A percentile compares a stretch with the other conserved stretches of the same genome.
These are phyloP conservation scores for Lizonia empirigonia DNA, from an alignment of 2,329 filamentous ascomycete genomes.

Conservation along the genomic window DNA sequence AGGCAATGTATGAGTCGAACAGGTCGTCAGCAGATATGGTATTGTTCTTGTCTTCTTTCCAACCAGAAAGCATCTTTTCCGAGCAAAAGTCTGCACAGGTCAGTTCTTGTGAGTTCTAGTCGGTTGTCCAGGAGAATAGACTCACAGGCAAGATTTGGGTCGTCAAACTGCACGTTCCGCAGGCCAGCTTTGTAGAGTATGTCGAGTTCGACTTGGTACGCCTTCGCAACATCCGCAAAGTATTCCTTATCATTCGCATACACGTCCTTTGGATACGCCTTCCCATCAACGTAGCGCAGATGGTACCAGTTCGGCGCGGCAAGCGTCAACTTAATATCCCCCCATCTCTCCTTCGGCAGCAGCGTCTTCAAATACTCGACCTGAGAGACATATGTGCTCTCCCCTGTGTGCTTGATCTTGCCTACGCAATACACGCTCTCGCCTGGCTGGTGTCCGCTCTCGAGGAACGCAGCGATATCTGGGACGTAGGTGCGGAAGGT, in stretches of 20 bases:
- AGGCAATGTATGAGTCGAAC: conserved; percentile 72
- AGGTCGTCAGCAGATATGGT: conserved; percentile 68
- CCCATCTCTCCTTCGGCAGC: conserved; percentile 63
- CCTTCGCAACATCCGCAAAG: conserved; percentile 51
- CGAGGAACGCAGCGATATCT: conserved; percentile 65
- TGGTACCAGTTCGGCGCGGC: conserved; percentile 71
- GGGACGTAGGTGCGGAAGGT: conserved; percentile 63
- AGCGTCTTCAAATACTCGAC: conserved; percentile 63
- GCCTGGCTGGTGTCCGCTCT: conserved; percentile 60
- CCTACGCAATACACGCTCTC: conserved; percentile 61
- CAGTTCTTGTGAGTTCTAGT: neutral
- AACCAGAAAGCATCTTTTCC: conserved; percentile 40
- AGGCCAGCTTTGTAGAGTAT: conserved; percentile 53
- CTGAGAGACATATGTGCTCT: conserved; percentile 60
- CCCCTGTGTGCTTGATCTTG: conserved; percentile 61
- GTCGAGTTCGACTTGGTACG: conserved; percentile 51
- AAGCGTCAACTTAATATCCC: conserved; percentile 69
- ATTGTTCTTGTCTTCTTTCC: conserved; percentile 66
- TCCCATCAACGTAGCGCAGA: conserved; percentile 62
- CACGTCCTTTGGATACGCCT: conserved; percentile 49
- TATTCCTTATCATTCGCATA: conserved; percentile 52
- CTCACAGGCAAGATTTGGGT: conserved; percentile 52
- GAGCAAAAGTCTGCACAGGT: conserved; percentile 38
- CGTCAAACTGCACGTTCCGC: conserved; percentile 52
- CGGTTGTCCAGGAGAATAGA: neutral